Percentiles rank a stretch among this genome's conserved stretches.
Evolutionary conservation across 345 rosid species (phyloP).

Genomic region (Moricandia arvensis): DNA sequence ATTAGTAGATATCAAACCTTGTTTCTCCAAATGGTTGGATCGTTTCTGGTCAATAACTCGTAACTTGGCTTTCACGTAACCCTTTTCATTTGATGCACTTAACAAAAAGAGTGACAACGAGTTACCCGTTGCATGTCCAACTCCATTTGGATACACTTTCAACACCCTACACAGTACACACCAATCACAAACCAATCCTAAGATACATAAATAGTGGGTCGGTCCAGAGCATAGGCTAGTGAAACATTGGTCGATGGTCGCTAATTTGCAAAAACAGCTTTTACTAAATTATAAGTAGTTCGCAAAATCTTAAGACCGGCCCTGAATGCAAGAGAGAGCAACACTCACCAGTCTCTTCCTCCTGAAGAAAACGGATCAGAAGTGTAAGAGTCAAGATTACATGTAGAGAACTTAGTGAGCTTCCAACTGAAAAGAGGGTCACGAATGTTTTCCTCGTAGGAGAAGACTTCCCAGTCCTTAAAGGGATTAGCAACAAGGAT

Average conservation of each 20-base stretch:
- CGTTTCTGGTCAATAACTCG: constrained; percentile 12
- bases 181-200: not conserved
- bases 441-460: constrained; percentile 8
- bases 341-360: constrained; percentile 22
- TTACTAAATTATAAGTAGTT: no score
- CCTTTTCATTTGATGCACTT: not conserved
- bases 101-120: constrained; percentile 17
- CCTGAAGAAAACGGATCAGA: constrained; percentile 11
- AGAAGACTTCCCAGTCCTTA: constrained; percentile 11
- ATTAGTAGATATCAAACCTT: not conserved
- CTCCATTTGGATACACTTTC: constrained; percentile 30
- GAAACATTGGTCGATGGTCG: no score
- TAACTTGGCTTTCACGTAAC: constrained; percentile 22
- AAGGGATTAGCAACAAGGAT: constrained; percentile 5
- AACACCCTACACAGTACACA: constrained; percentile 10
- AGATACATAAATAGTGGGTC: not conserved
- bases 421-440: constrained; percentile 15
- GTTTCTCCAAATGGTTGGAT: constrained; percentile 17
- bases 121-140: constrained; percentile 7
- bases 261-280: no score
- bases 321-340: not conserved
- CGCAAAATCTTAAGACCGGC: no score
- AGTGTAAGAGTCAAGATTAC: not conserved
- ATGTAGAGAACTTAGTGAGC: constrained; percentile 1
- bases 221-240: no score